Percentiles rank a stretch among this genome's conserved stretches.
Conservation (phyloP, 768 basidiomycete species). For the Amanita molliuscula region DNA sequence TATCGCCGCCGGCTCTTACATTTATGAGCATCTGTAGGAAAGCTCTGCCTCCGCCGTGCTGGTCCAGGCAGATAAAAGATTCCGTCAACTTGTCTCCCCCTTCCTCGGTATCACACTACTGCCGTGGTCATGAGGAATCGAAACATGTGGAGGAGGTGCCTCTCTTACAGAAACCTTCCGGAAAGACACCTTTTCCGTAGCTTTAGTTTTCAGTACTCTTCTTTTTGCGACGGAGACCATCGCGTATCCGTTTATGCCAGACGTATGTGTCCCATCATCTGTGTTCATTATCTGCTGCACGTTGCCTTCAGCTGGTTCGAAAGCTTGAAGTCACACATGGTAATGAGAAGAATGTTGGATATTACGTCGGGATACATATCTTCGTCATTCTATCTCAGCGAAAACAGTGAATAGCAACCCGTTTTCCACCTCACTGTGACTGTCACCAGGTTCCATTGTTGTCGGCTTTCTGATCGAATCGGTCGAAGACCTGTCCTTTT, state of each 20-base stretch:
- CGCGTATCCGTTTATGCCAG: slow-evolving; percentile 70
- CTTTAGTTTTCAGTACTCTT: slow-evolving; percentile 60
- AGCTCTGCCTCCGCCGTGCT: too few relatives aligned
- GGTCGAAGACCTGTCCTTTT: slow-evolving; percentile 73
- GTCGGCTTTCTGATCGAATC: slow-evolving; percentile 56
- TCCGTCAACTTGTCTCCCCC: too few relatives aligned
- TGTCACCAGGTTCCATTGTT: slow-evolving; percentile 64
- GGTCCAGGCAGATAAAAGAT: too few relatives aligned
- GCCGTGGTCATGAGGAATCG: too few relatives aligned
- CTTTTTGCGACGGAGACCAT: slow-evolving; percentile 62
- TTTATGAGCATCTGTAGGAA: too few relatives aligned
- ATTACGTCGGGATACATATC: slow-evolving; percentile 54
- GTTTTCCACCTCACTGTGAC: slow-evolving; percentile 68
- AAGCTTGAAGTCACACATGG: slow-evolving; percentile 37
- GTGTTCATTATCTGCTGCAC: neutral
- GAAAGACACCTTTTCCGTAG: slow-evolving; percentile 35
- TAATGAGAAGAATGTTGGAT: slow-evolving; percentile 59
- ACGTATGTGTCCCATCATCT: slow-evolving; percentile 28
- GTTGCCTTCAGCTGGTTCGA: slow-evolving; percentile 25
- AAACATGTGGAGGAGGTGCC: too few relatives aligned
- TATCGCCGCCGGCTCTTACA: too few relatives aligned
- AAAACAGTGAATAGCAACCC: slow-evolving; percentile 44
- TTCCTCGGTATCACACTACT: too few relatives aligned
- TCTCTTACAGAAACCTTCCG: too few relatives aligned
- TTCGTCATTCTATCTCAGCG: neutral